These are phyloP conservation scores for Dujonia santamariae DNA, from an alignment of 1,139 yeast species.

Conservation along the genomic window DNA sequence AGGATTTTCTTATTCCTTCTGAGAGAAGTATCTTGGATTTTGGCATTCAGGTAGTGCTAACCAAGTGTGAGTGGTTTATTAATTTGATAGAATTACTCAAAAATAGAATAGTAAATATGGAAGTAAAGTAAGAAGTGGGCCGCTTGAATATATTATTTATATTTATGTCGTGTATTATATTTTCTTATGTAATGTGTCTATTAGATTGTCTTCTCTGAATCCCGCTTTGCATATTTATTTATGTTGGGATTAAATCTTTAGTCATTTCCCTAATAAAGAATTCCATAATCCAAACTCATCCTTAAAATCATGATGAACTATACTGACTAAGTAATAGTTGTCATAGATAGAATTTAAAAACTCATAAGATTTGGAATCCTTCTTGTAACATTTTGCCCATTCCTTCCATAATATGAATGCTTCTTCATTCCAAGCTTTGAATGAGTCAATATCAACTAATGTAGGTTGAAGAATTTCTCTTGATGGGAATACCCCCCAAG, in stretches of 20 bases:
- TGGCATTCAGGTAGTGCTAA: too few species aligned
- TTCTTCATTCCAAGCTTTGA: slow-evolving; percentile 91
- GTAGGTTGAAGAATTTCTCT: slow-evolving; percentile 86
- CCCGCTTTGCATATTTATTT: too few species aligned
- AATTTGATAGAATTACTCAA: too few species aligned
- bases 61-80: too few species aligned
- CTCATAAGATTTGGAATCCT: slow-evolving; percentile 49
- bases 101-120: too few species aligned
- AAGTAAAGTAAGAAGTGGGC: too few species aligned
- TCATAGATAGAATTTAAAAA: slow-evolving; percentile 61
- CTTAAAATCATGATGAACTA: slow-evolving; percentile 81
- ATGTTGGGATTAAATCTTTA: slow-evolving; percentile 7
- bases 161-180: slow-evolving; percentile 6
- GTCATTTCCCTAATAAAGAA: slow-evolving; percentile 37
- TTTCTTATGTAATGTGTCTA: not conserved
- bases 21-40: too few species aligned
- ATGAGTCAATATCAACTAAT: slow-evolving; percentile 81
- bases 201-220: not conserved
- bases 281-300: slow-evolving; percentile 81
- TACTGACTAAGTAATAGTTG: slow-evolving; percentile 71
- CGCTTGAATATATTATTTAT: slow-evolving; percentile 19
- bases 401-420: slow-evolving; percentile 88
- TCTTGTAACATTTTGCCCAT: slow-evolving; percentile 82
- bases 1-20: too few species aligned
- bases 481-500: slow-evolving; percentile 96